Base-by-base conservation (phyloP, 768 basidiomycete species). In the Serendipita indica region DNA sequence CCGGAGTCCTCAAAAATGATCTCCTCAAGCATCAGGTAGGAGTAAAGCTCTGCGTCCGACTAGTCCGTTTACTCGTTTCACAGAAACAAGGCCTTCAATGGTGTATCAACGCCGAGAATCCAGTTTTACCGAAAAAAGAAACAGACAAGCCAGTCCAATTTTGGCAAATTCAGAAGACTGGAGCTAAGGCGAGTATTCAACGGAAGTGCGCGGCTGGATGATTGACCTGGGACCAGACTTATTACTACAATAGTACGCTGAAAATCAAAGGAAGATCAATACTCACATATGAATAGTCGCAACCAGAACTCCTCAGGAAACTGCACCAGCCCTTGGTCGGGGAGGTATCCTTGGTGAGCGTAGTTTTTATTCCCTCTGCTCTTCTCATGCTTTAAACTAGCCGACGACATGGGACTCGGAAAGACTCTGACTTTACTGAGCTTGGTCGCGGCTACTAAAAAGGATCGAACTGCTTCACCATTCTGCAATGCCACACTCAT, bases 381-480 rank as follows among this genome's bases (percentile, higher is more conserved):
- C 20, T 28, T 30, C 27, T 35, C 35, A 59, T 3, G 27, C 20
- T 14, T 33, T 6, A 7, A 7, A 84, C 39, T 25, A 16, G 54
- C n/a, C 5, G 3, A 18, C 27, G 18, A 25, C 57, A 66, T 43
- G 65, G 62, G 57, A 57, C 41, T 66, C 83, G 92, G 92, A 0
- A 96, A 94, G 75, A 96, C 93, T 0, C 72, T 96, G 39, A 90
- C 88, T 0, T 89, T 91, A 79, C 72, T 96, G 37, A 76, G 89
- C 3, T 74, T 96, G 14, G 77, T 91, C 37, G 69, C 92, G 27
- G 81, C 86, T 1, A 92, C 91, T 1, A 18, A 28, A 22, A 84
- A 82, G 66, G 65, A 74, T 7, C 85, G 92, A 41, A 62, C 77
- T 12, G 74, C 80, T 0, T 60, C 66, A 1, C 77, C 75, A 2